Percentiles rank a stretch among this genome's conserved stretches.
Evolutionary conservation across 192 early-diverging fungal species (phyloP).

Genomic region (Coemansia sp.): DNA sequence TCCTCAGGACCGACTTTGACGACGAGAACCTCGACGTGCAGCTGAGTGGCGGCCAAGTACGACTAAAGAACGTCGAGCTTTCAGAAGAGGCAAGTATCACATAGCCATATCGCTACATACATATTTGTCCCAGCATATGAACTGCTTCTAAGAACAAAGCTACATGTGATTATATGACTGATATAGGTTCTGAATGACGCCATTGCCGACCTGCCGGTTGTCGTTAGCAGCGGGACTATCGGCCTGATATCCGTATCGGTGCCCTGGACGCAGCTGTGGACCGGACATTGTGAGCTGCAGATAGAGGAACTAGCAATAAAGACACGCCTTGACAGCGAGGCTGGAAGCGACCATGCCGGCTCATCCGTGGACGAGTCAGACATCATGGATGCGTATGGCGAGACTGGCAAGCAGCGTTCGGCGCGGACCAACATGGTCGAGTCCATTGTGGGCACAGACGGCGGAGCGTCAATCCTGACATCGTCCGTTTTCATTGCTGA

Average conservation of each 20-base stretch:
- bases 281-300: constrained; percentile 71
- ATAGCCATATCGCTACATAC: too few species aligned
- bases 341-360: constrained; percentile 13
- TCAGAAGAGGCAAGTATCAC: constrained; percentile 68
- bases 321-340: constrained; percentile 23
- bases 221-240: constrained; percentile 69
- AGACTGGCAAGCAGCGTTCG: constrained; percentile 9
- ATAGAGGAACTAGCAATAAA: constrained; percentile 68
- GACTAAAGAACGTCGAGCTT: constrained; percentile 76
- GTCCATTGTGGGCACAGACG: constrained; percentile 54
- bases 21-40: constrained; percentile 82
- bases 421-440: constrained; percentile 28
- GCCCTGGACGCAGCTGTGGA: constrained; percentile 86
- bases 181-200: constrained; percentile 74
- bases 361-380: background rate
- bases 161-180: background rate
- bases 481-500: constrained; percentile 86
- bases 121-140: too few species aligned
- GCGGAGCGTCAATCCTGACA: constrained; percentile 66
- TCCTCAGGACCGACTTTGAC: constrained; percentile 74
- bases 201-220: constrained; percentile 64
- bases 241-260: constrained; percentile 67
- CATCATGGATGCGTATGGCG: constrained; percentile 10
- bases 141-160: background rate
- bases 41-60: constrained; percentile 73